Evolutionary conservation across 768 basidiomycete genomes (phyloP).

Genomic region (Rubroboletus pulcherrimus): DNA sequence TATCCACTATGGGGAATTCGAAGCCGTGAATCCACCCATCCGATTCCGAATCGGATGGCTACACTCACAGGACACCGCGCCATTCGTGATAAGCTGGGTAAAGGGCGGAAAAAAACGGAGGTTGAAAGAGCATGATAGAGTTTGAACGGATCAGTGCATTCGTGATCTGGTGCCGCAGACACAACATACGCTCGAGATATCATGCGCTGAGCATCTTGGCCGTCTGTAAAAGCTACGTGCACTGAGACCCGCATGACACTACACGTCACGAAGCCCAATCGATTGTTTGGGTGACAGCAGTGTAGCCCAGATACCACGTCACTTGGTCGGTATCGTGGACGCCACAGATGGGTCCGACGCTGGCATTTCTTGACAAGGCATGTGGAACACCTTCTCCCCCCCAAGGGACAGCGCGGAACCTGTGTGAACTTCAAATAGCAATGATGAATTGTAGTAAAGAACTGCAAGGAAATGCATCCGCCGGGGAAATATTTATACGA

Average conservation of each 20-base stretch:
- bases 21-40: conserved; percentile 5
- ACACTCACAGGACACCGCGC: background rate
- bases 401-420: background rate
- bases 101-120: background rate
- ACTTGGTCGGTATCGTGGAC: background rate
- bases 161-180: background rate
- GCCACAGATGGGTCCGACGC: background rate
- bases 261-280: background rate
- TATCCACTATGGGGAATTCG: background rate
- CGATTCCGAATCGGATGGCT: conserved; percentile 9
- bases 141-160: background rate
- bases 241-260: background rate
- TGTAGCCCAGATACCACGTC: background rate
- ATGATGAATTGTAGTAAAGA: background rate
- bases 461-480: background rate
- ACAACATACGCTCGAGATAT: background rate
- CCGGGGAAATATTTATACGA: background rate
- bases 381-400: background rate
- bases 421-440: background rate
- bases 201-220: background rate
- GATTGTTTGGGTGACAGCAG: background rate
- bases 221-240: background rate
- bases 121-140: background rate
- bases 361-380: background rate
- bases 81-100: background rate